Evolutionary conservation across 1,284 basidiomycete genomes (phyloP).

Genomic region (Malassezia furfur): DNA sequence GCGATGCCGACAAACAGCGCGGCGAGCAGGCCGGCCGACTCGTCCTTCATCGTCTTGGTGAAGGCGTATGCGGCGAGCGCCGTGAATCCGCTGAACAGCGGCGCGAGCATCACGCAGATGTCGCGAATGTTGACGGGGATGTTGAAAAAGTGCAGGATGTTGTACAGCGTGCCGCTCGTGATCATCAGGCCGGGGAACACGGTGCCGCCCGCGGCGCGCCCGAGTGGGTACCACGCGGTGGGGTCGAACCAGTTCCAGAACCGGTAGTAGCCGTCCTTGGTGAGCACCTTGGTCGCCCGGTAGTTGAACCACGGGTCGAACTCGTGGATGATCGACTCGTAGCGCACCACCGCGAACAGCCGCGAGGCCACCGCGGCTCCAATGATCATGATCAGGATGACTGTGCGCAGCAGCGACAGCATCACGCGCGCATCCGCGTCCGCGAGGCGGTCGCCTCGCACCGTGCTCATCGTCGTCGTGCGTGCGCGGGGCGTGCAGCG

Average conservation of each 20-base stretch:
- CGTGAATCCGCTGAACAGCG: constrained; percentile 89
- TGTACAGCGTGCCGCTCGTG: constrained; percentile 93
- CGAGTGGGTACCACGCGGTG: constrained; percentile 90
- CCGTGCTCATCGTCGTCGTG: constrained; percentile 5
- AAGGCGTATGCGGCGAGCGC: constrained; percentile 81
- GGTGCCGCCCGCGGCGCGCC: constrained; percentile 93
- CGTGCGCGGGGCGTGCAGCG: neutral
- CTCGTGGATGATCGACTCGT: constrained; percentile 98
- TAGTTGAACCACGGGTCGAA: constrained; percentile 70
- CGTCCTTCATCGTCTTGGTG: constrained; percentile 53
- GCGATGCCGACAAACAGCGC: constrained; percentile 98
- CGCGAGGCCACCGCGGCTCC: constrained; percentile 85
- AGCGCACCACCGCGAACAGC: constrained; percentile 92
- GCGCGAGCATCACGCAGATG: constrained; percentile 90
- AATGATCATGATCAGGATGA: constrained; percentile 46
- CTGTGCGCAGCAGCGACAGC: constrained; percentile 34
- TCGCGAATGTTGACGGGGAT: constrained; percentile 96
- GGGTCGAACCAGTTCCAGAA: constrained; percentile 92
- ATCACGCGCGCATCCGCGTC: neutral
- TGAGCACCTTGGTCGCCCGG: constrained; percentile 73
- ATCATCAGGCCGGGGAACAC: constrained; percentile 95
- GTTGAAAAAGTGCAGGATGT: constrained; percentile 72
- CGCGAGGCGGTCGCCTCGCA: constrained; percentile 19
- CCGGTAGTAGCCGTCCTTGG: constrained; percentile 45
- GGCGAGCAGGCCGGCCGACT: constrained; percentile 73